Conservation (phyloP, 2,329 filamentous ascomycete genomes). For the Pseudocercospora musae region DNA sequence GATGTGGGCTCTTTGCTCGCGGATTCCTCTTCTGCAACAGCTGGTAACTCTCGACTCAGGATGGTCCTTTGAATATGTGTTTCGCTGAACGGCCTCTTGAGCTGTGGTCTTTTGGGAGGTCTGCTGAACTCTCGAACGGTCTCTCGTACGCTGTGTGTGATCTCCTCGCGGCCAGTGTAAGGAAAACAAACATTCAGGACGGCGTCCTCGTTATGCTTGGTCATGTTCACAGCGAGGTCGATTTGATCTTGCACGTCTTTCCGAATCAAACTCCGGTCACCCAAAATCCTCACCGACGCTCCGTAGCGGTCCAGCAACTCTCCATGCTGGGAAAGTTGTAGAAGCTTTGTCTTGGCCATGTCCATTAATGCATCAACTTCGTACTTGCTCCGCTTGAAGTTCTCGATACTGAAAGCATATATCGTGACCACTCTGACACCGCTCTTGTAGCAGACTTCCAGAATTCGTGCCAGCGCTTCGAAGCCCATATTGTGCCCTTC, state of each 20-base stretch:
- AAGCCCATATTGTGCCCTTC: conserved; percentile 96
- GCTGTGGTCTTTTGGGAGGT: conserved; percentile 44
- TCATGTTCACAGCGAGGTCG: conserved; percentile 80
- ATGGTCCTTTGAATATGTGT: conserved; percentile 85
- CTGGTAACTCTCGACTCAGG: conserved; percentile 47
- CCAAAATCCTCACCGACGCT: conserved; percentile 78
- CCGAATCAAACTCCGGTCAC: conserved; percentile 77
- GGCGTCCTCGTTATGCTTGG: conserved; percentile 73
- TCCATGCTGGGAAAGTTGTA: conserved; percentile 87
- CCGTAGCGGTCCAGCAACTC: conserved; percentile 91
- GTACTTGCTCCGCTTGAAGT: conserved; percentile 94
- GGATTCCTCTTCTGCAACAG: conserved; percentile 36
- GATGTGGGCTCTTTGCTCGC: conserved; percentile 18
- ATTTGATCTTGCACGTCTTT: conserved; percentile 86
- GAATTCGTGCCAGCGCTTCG: conserved; percentile 87
- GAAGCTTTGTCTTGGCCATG: conserved; percentile 91
- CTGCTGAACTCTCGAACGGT: conserved; percentile 85
- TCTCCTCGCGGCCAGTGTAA: conserved; percentile 93
- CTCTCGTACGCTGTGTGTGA: conserved; percentile 80
- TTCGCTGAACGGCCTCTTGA: conserved; percentile 74
- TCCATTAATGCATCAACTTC: conserved; percentile 97
- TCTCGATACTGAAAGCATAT: conserved; percentile 98
- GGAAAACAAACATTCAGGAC: conserved; percentile 95
- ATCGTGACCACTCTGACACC: conserved; percentile 96
- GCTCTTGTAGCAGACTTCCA: conserved; percentile 97